Base-by-base conservation (phyloP, 78 protist species). In the Cavenderia fasciculata region DNA sequence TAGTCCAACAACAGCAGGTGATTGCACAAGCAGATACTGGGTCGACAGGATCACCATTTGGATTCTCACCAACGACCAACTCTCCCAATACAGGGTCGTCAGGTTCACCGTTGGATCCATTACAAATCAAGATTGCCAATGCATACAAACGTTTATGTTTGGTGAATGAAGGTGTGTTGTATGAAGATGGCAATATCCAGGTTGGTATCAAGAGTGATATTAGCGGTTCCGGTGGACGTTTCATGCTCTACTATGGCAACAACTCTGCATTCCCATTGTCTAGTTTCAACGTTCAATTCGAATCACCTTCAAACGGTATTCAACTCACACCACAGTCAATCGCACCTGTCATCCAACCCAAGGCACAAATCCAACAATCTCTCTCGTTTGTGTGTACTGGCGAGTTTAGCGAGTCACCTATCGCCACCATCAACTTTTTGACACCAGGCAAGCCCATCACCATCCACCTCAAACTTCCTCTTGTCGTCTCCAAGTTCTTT, bases 131-230 rank as follows among this genome's bases (percentile, higher is more conserved):
- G 59, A 74, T 72, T 51, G 62, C 25, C 44, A 57, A 56, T 1
- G 63, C 85, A 11, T 93, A 51, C 41, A 78, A 68, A 29, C 52
- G 88, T 40, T 27, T 74, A 27, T 62, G 86, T 23, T 34, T 92
- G 31, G 54, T 27, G 8, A 31, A 21, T 21, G 95, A 85, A 4
- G 96, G 96, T 51, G 94, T 94, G 7, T 59, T 92, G 25, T 92
- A 84, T 56, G 96, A 96, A 51, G 96, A 96, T 41, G 61, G 3
- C 18, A 25, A 49, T 40, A 33, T 96, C 46, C 96, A 93, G 68
- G 59, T 96, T 43, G 94, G 95, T 40, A 56, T 90, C 49, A 92
- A 94, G 63, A 40, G 88, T 21, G 95, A 93, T 19, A 86, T 59
- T 29, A 47, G 36, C 18, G 62, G 49, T 11, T 75, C 59, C 19